A percentile compares a stretch with the other conserved stretches of the same genome.
Conservation (phyloP, 1,139 yeast genomes). For the Saccharomyces hybrid region DNA sequence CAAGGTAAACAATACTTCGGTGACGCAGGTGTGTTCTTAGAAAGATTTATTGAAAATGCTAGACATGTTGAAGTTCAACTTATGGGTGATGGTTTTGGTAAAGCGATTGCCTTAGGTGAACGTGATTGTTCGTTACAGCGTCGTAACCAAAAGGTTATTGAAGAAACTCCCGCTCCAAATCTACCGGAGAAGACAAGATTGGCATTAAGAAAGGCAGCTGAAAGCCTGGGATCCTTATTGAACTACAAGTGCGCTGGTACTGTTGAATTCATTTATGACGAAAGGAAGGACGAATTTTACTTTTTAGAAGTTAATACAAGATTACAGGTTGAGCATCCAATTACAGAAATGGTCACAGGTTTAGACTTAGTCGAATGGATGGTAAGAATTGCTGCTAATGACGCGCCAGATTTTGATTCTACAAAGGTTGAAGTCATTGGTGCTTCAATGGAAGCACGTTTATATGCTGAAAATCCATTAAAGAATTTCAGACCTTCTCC, state of each 20-base stretch:
- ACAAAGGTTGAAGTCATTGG: conserved; percentile 59
- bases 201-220: conserved; percentile 77
- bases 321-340: conserved; percentile 95
- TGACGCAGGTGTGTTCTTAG: conserved; percentile 90
- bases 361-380: conserved; percentile 95
- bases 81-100: conserved; percentile 91
- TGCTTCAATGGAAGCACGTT: conserved; percentile 92
- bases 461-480: conserved; percentile 94
- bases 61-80: conserved; percentile 96
- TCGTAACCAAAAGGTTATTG: conserved; percentile 91
- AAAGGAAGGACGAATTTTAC: conserved; percentile 76
- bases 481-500: conserved; percentile 94
- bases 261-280: conserved; percentile 90
- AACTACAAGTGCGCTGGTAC: conserved; percentile 96
- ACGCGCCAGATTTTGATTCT: conserved; percentile 62
- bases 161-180: conserved; percentile 96
- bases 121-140: conserved; percentile 97
- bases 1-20: conserved; percentile 75
- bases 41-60: conserved; percentile 86
- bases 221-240: conserved; percentile 69
- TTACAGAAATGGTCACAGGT: conserved; percentile 92
- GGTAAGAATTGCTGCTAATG: conserved; percentile 84
- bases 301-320: conserved; percentile 95
- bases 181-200: conserved; percentile 71
- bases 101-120: conserved; percentile 89